Base-by-base conservation (phyloP, 441 rosid genomes). In the Monsonia emarginata region DNA sequence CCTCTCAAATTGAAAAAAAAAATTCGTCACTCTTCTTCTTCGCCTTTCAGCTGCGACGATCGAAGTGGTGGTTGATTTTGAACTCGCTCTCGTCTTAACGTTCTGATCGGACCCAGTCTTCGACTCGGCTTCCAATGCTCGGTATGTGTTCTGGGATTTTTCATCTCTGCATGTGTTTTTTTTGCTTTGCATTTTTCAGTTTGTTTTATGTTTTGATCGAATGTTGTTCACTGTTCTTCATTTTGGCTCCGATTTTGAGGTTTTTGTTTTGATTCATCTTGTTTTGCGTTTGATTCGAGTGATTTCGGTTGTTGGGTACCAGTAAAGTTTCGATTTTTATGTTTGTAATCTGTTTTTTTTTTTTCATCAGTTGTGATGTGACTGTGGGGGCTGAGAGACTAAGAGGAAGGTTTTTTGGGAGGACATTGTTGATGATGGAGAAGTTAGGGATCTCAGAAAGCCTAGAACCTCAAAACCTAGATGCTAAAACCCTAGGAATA, bases 401-500 rank as follows among this genome's bases (percentile, higher is more conserved):
- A 71, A 50, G 31, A 31, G 26, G 11, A 4, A 60, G 27, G 4
- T 69, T 60, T 66, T 73, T 28, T 4, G 2, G 5, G n/a, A 10
- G 32, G n/a, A 8, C 64, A 21, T 70, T 73, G 31, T 60, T 31
- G 64, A 65, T 22, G 11, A 78, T 78, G 86, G 79, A 78, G 30
- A 67, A 44, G 70, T 65, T 74, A 66, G 70, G 60, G 72, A 73
- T 74, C 77, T 77, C 74, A 38, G 79, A 66, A 77, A 74, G 80
- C 67, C 69, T 81, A 63, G 81, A 79, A 62, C 67, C 68, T 30
- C 69, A 78, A 66, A 62, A 64, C 77, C 74, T 77, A 42, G 75
- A 67, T 78, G 80, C 61, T 59, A 59, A 78, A 78, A 80, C 79
- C 87, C 83, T 81, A 67, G 80, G 70, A 66, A 73, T 68, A 44